phyloP scores from a whole-genome alignment of 768 basidiomycete species.

The Mycena epipterygia region DNA sequence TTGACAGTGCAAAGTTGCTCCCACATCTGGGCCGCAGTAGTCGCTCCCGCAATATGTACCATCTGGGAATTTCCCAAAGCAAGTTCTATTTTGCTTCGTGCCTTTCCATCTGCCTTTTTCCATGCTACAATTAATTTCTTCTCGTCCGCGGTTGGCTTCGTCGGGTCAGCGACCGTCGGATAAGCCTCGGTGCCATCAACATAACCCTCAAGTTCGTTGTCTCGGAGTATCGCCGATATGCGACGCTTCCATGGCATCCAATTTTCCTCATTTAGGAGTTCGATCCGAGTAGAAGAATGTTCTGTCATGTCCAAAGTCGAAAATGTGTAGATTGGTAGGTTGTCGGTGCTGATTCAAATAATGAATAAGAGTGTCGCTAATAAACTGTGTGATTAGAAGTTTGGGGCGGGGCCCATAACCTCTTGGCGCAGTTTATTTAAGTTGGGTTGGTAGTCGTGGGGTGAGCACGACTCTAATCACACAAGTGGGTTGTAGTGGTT shows the following conservation, averaged over 20 bases:
- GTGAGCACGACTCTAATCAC: too few relatives aligned
- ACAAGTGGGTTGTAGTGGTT: too few relatives aligned
- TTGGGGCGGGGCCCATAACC: conserved; percentile 8
- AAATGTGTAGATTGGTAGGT: neutral
- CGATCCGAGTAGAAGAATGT: conserved; percentile 15
- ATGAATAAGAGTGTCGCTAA: neutral
- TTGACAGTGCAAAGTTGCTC: conserved; percentile 13
- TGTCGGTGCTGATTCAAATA: conserved; percentile 1
- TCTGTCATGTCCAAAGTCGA: neutral
- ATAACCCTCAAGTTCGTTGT: conserved; percentile 9
- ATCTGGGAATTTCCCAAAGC: conserved; percentile 23
- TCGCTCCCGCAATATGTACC: conserved; percentile 21
- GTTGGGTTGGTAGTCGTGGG: too few relatives aligned
- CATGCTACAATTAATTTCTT: neutral
- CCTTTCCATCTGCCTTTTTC: conserved; percentile 22
- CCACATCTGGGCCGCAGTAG: too few relatives aligned
- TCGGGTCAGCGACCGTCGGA: conserved; percentile 1
- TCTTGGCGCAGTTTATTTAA: conserved; percentile 10
- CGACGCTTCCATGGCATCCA: conserved; percentile 25
- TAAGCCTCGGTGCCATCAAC: neutral
- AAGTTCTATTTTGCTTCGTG: conserved; percentile 21
- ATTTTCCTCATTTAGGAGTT: conserved; percentile 19
- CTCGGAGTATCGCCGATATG: conserved; percentile 9
- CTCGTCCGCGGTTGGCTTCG: conserved; percentile 12
- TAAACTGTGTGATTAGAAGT: conserved; percentile 9